These are phyloP conservation scores for Lecanoromycetidae sp. DNA, from an alignment of 2,329 filamentous ascomycete genomes.

Conservation along the genomic window DNA sequence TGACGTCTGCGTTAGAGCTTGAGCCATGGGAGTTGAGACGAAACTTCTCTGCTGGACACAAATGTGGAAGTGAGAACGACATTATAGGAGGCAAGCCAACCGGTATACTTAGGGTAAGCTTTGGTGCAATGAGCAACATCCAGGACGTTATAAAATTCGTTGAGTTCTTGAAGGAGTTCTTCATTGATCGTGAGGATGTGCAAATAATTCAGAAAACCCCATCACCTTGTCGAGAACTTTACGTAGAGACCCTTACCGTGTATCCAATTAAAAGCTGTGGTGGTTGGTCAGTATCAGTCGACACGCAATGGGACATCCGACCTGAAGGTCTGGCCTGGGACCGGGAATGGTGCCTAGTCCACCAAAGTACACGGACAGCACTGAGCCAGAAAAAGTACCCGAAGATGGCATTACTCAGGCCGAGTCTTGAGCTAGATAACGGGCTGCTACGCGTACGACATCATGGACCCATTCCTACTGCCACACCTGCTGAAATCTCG, in stretches of 20 bases:
- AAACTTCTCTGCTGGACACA: constrained; percentile 74
- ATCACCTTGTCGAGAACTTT: constrained; percentile 36
- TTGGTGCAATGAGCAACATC: constrained; percentile 79
- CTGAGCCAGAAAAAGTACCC: constrained; percentile 83
- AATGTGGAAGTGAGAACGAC: constrained; percentile 74
- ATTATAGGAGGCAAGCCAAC: constrained; percentile 75
- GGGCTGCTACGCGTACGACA: constrained; percentile 54
- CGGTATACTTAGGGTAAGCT: constrained; percentile 70
- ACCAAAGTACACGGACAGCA: constrained; percentile 70
- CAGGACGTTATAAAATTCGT: constrained; percentile 63
- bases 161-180: constrained; percentile 47
- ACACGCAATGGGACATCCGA: constrained; percentile 59
- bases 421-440: constrained; percentile 56
- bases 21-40: constrained; percentile 68
- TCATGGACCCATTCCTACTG: constrained; percentile 27
- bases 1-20: constrained; percentile 60
- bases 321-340: constrained; percentile 86
- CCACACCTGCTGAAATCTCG: constrained; percentile 26
- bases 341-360: constrained; percentile 89
- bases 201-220: not conserved
- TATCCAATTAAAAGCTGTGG: constrained; percentile 95
- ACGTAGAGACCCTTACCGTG: constrained; percentile 53
- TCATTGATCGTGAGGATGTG: constrained; percentile 24
- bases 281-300: constrained; percentile 57
- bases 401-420: constrained; percentile 72